Conservation (phyloP, 148 eudicot genomes). For the Vaccinium myrtillus region DNA sequence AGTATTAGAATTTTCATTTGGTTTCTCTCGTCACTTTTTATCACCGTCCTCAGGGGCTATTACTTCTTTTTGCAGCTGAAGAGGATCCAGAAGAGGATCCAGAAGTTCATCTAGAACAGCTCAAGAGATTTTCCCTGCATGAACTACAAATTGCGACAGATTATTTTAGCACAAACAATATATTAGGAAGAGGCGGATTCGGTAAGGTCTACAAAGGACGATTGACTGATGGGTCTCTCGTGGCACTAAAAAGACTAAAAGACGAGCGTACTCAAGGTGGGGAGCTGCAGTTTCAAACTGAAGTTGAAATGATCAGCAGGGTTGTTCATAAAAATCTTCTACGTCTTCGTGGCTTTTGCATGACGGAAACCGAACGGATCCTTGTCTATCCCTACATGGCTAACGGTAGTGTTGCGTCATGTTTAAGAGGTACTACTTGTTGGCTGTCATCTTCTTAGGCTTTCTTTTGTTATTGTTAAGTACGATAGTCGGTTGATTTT, state of each 20-base stretch:
- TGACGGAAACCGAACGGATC: constrained; percentile 5
- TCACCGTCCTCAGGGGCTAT: neutral
- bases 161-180: constrained; percentile 57
- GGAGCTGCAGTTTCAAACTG: constrained; percentile 81
- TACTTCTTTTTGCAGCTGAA: constrained; percentile 35
- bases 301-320: constrained; percentile 85
- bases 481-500: neutral
- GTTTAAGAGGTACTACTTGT: neutral
- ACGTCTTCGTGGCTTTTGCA: constrained; percentile 73
- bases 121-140: constrained; percentile 69
- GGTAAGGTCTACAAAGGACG: constrained; percentile 87
- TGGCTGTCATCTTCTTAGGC: neutral
- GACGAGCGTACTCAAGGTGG: constrained; percentile 74
- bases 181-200: constrained; percentile 82
- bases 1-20: neutral
- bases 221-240: constrained; percentile 68
- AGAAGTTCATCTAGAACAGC: constrained; percentile 70
- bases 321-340: constrained; percentile 82
- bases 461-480: neutral
- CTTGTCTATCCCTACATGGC: neutral
- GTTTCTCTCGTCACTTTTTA: neutral
- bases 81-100: constrained; percentile 91
- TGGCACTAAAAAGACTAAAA: constrained; percentile 78
- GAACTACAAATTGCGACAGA: constrained; percentile 80
- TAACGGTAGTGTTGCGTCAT: neutral